These are phyloP conservation scores for Fusarium aywerte DNA, from an alignment of 2,329 filamentous ascomycete genomes.

Conservation along the genomic window DNA sequence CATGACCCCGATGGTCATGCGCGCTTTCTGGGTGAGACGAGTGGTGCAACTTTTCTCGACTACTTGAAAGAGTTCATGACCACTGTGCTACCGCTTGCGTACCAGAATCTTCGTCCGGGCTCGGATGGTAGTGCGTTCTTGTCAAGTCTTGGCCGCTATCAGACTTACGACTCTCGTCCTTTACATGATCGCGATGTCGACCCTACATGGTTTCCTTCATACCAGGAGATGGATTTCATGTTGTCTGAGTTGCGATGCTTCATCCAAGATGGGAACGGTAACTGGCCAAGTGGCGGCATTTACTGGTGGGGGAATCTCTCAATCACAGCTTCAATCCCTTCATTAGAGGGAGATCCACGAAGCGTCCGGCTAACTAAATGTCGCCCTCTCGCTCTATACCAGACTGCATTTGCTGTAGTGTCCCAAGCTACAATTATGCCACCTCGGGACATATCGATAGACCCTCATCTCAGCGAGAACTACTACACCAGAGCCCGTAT, in stretches of 20 bases:
- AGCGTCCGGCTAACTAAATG: slow-evolving; percentile 43
- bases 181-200: slow-evolving; percentile 53
- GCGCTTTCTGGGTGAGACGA: slow-evolving; percentile 62
- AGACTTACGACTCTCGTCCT: slow-evolving; percentile 59
- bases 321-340: slow-evolving; percentile 46
- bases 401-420: slow-evolving; percentile 58
- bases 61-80: slow-evolving; percentile 60
- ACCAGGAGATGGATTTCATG: slow-evolving; percentile 52
- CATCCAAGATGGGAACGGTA: slow-evolving; percentile 58
- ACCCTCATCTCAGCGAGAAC: slow-evolving; percentile 53
- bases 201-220: slow-evolving; percentile 54
- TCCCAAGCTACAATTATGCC: slow-evolving; percentile 47
- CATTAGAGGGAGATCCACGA: slow-evolving; percentile 34
- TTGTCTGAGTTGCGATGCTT: slow-evolving; percentile 56
- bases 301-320: slow-evolving; percentile 60
- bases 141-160: slow-evolving; percentile 57
- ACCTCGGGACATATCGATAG: slow-evolving; percentile 34
- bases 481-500: slow-evolving; percentile 58
- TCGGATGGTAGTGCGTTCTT: slow-evolving; percentile 51
- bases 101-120: slow-evolving; percentile 38
- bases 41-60: slow-evolving; percentile 62
- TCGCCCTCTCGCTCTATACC: slow-evolving; percentile 57
- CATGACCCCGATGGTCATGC: slow-evolving; percentile 57
- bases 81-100: slow-evolving; percentile 52
- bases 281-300: slow-evolving; percentile 58